Conservation (phyloP, 306 rosid species). For the Trichosanthes cucumerina region DNA sequence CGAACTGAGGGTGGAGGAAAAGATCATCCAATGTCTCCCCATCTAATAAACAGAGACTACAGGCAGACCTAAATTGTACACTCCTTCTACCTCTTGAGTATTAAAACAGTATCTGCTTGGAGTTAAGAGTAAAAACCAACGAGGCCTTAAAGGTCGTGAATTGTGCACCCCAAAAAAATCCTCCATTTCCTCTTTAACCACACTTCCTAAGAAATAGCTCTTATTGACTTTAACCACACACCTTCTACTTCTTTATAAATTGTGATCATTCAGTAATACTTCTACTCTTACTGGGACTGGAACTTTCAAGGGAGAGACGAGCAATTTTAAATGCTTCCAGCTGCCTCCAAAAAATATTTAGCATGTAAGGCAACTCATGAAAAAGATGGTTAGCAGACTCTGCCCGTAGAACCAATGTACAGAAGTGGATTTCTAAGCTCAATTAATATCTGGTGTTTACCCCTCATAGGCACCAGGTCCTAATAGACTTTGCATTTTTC, state of each 20-base stretch:
- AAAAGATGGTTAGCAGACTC: no score
- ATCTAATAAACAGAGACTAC: not conserved
- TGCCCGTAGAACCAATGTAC: not conserved
- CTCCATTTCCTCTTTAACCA: no score
- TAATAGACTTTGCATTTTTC: not conserved
- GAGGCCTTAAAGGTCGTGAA: not conserved
- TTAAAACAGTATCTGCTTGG: no score
- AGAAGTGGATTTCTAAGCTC: not conserved
- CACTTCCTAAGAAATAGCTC: no score
- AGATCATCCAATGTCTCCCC: not conserved
- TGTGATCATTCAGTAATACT: not conserved
- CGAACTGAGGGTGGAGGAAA: not conserved
- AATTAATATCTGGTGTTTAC: not conserved
- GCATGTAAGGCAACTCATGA: not conserved
- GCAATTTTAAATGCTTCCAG: not conserved
- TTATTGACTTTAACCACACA: no score
- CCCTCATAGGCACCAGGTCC: not conserved
- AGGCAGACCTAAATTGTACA: no score
- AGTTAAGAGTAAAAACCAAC: no score
- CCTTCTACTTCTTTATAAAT: not conserved
- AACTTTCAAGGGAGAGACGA: not conserved
- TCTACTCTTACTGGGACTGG: not conserved
- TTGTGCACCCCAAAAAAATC: not conserved
- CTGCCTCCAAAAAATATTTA: not conserved
- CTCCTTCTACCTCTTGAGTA: no score